Percentiles rank a stretch among this genome's conserved stretches.
These are phyloP conservation scores for Cordyceps pruinosa DNA, from an alignment of 2,329 filamentous ascomycete species.

Conservation along the genomic window DNA sequence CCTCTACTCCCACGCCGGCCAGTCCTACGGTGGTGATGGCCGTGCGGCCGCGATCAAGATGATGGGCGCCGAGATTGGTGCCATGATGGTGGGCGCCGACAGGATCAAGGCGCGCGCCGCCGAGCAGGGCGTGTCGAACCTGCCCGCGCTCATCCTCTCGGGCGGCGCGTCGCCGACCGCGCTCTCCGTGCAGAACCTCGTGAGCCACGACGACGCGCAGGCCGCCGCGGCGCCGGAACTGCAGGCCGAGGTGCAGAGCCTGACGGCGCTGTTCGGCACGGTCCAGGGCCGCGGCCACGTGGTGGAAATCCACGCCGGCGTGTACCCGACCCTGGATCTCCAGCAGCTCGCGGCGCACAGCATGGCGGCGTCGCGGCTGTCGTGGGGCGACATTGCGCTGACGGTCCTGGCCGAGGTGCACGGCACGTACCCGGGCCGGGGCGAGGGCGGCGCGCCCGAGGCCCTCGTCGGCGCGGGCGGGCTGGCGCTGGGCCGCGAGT, in stretches of 20 bases:
- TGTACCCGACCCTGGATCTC: constrained; percentile 69
- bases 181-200: constrained; percentile 22
- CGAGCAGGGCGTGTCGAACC: constrained; percentile 12
- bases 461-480: constrained; percentile 62
- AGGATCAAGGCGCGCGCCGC: constrained; percentile 16
- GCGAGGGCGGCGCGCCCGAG: constrained; percentile 43
- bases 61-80: constrained; percentile 25
- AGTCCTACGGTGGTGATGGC: constrained; percentile 52
- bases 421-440: constrained; percentile 58
- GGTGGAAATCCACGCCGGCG: constrained; percentile 68
- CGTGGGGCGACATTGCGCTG: constrained; percentile 54
- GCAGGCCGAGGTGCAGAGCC: constrained; percentile 14
- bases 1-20: constrained; percentile 66
- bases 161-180: constrained; percentile 74
- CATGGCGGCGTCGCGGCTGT: constrained; percentile 33
- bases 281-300: constrained; percentile 32
- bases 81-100: constrained; percentile 21
- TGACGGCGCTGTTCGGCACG: constrained; percentile 17
- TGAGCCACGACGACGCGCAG: constrained; percentile 12
- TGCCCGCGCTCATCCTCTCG: constrained; percentile 40
- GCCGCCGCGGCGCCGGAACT: constrained; percentile 15
- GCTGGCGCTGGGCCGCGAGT: constrained; percentile 66
- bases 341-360: constrained; percentile 73
- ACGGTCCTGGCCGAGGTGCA: constrained; percentile 66
- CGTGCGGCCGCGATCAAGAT: constrained; percentile 25